Conservation (phyloP, 306 rosid genomes). For the Crataegus laevigata region DNA sequence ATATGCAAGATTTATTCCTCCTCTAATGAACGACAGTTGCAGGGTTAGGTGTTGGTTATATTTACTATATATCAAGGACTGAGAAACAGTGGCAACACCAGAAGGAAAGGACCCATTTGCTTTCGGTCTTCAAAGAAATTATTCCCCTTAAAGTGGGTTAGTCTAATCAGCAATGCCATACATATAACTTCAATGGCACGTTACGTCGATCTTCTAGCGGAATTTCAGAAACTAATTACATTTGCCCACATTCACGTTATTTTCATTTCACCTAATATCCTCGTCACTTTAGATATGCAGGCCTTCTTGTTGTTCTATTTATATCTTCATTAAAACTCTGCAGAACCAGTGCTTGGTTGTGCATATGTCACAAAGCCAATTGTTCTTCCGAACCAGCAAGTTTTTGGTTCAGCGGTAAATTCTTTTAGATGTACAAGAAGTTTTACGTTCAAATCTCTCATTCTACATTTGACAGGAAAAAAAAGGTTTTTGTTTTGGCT, state of each 20-base stretch:
- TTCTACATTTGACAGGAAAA: background rate
- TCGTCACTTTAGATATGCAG: background rate
- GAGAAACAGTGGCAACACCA: background rate
- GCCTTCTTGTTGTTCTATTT: background rate
- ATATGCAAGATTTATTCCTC: background rate
- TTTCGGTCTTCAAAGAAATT: background rate
- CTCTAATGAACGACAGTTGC: background rate
- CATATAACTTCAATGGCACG: background rate
- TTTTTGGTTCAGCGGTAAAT: background rate
- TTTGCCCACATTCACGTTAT: background rate
- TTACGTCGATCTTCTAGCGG: background rate
- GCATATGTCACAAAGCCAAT: background rate
- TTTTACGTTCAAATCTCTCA: background rate
- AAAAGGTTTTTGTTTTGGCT: background rate
- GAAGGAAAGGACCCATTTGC: constrained; percentile 10
- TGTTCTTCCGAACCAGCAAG: background rate
- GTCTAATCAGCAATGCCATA: constrained; percentile 18
- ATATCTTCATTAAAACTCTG: background rate
- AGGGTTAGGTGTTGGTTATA: background rate
- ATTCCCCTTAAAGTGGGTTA: constrained; percentile 21
- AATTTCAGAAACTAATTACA: background rate
- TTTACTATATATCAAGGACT: background rate
- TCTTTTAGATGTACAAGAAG: background rate
- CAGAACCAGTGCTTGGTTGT: background rate
- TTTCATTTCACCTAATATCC: background rate